These are phyloP conservation scores for Camelina hispida DNA, from an alignment of 345 rosid species.

Conservation along the genomic window DNA sequence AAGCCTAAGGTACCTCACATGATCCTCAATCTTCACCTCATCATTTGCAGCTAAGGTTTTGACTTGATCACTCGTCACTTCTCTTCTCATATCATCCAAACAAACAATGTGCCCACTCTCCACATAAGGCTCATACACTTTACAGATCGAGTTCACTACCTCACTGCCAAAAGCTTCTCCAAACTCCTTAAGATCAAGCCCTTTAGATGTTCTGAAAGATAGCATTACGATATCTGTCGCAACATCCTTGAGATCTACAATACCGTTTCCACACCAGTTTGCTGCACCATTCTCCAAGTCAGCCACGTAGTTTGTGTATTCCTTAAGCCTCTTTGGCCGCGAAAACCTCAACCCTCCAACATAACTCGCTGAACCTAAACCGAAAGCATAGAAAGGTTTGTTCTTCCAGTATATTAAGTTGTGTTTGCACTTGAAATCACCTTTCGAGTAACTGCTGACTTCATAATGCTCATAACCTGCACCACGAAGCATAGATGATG, in stretches of 20 bases:
- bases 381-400: conserved; percentile 82
- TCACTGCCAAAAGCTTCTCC: conserved; percentile 64
- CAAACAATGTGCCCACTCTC: conserved; percentile 78
- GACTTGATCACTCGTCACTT: conserved; percentile 52
- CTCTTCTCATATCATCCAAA: conserved; percentile 63
- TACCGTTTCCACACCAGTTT: conserved; percentile 44
- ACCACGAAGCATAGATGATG: conserved; percentile 64
- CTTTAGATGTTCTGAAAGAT: conserved; percentile 83
- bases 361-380: conserved; percentile 94
- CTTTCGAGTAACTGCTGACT: conserved; percentile 76
- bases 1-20: conserved; percentile 63
- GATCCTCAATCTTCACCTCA: conserved; percentile 44
- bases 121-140: conserved; percentile 60
- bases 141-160: conserved; percentile 60
- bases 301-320: conserved; percentile 63
- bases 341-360: conserved; percentile 82
- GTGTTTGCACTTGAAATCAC: conserved; percentile 79
- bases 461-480: conserved; percentile 85
- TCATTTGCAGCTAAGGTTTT: conserved; percentile 41
- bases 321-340: conserved; percentile 82
- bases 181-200: conserved; percentile 68
- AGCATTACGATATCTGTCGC: conserved; percentile 88
- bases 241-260: conserved; percentile 61
- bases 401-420: conserved; percentile 88
- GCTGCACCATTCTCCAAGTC: conserved; percentile 62